Evolutionary conservation across 2,329 filamentous ascomycete genomes (phyloP).

Genomic region (Pestalotiopsis sp.): DNA sequence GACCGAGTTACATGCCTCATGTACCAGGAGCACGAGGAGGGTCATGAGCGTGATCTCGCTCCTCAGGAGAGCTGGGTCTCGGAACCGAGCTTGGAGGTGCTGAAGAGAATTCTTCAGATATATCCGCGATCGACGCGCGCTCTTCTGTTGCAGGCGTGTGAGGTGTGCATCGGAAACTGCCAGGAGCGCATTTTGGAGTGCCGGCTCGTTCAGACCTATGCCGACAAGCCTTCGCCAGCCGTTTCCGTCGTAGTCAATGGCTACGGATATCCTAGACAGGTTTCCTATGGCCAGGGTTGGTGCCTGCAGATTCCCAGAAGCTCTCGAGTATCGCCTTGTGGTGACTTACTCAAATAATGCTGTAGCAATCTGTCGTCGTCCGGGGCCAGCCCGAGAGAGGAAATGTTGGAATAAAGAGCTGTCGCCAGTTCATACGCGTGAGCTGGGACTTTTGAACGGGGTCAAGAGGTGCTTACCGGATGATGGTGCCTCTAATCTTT

Average conservation of each 20-base stretch:
- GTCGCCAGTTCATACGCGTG: not conserved
- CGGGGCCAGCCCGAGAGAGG: slow-evolving; percentile 9
- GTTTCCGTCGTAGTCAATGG: slow-evolving; percentile 14
- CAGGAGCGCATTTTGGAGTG: slow-evolving; percentile 12
- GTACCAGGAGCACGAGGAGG: not conserved
- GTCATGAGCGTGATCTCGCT: slow-evolving; percentile 11
- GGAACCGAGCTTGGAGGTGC: slow-evolving; percentile 1
- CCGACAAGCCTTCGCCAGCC: not conserved
- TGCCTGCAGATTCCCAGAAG: not conserved
- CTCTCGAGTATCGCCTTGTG: not conserved
- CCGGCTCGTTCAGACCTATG: slow-evolving; percentile 2
- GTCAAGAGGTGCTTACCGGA: not conserved
- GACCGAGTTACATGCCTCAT: not conserved
- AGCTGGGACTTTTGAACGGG: not conserved
- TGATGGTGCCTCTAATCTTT: not conserved
- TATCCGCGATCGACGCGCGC: not conserved
- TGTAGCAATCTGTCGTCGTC: slow-evolving; percentile 5
- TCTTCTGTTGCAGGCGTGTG: slow-evolving; percentile 4
- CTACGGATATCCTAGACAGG: not conserved
- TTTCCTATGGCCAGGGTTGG: not conserved
- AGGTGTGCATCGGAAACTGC: slow-evolving; percentile 11
- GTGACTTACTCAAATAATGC: slow-evolving; percentile 9
- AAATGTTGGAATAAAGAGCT: not conserved
- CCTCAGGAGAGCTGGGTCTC: not conserved
- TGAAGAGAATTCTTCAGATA: slow-evolving; percentile 7